These are phyloP conservation scores for Fusarium irregulare DNA, from an alignment of 2,329 filamentous ascomycete genomes.

Conservation along the genomic window DNA sequence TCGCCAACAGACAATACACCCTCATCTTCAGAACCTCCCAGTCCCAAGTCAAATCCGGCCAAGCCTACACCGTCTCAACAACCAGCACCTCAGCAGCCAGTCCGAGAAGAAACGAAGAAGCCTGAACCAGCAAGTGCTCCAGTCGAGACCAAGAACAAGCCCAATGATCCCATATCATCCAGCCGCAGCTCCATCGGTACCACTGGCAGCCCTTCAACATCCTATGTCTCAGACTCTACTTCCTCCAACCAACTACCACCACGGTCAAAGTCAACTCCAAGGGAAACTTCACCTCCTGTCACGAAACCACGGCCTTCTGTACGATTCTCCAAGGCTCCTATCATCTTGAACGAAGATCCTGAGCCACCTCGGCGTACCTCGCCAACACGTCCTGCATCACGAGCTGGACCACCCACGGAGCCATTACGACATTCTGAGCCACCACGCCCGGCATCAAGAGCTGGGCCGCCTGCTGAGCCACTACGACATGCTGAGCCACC, in stretches of 20 bases:
- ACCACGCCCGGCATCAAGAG: neutral
- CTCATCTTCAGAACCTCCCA: slow-evolving; percentile 36
- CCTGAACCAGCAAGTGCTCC: neutral
- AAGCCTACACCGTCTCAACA: slow-evolving; percentile 9
- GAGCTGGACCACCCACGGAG: too few relatives aligned
- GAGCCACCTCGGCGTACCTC: slow-evolving; percentile 3
- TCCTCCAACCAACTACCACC: slow-evolving; percentile 29
- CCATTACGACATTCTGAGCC: slow-evolving; percentile 5
- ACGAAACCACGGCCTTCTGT: slow-evolving; percentile 45
- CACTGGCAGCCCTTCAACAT: slow-evolving; percentile 27
- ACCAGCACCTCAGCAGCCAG: slow-evolving; percentile 30
- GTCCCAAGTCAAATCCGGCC: slow-evolving; percentile 30
- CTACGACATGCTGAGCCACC: neutral
- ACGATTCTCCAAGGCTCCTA: slow-evolving; percentile 48
- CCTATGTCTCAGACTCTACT: slow-evolving; percentile 38
- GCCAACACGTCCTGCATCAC: neutral
- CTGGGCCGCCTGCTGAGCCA: neutral
- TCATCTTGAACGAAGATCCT: slow-evolving; percentile 42
- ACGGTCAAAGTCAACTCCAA: slow-evolving; percentile 11
- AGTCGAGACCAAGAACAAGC: neutral
- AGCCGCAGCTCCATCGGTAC: slow-evolving; percentile 15
- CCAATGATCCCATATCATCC: slow-evolving; percentile 1
- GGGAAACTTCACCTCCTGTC: slow-evolving; percentile 10
- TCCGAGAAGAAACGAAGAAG: slow-evolving; percentile 36
- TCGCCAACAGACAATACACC: slow-evolving; percentile 26